These are phyloP conservation scores for Cryptosporidium sp. DNA, from an alignment of 169 alveolate species.

Conservation along the genomic window DNA sequence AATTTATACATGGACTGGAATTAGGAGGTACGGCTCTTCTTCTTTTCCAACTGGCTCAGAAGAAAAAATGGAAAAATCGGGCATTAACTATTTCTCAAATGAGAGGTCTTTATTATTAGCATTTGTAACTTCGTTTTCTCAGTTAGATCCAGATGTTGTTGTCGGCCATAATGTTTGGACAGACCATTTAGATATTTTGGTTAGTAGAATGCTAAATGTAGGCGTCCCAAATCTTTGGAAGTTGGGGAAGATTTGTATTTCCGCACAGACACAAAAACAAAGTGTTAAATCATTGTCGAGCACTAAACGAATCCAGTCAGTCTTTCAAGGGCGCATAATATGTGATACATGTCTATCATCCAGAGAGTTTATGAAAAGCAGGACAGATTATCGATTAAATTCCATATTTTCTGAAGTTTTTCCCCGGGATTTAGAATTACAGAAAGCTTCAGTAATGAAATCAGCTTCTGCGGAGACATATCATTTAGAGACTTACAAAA, in stretches of 20 bases:
- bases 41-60: conserved; percentile 63
- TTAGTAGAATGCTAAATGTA: conserved; percentile 77
- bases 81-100: conserved; percentile 46
- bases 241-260: conserved; percentile 17
- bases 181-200: conserved; percentile 77
- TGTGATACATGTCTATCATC: conserved; percentile 80
- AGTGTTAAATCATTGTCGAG: conserved; percentile 29
- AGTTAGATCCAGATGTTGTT: conserved; percentile 81
- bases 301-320: conserved; percentile 52
- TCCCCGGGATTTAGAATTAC: conserved; percentile 14
- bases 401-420: conserved; percentile 73
- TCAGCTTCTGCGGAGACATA: neutral
- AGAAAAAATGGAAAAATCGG: conserved; percentile 64
- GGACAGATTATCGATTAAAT: conserved; percentile 76
- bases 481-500: conserved; percentile 11
- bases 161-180: conserved; percentile 81
- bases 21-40: conserved; percentile 21
- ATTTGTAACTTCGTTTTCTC: conserved; percentile 34
- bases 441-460: conserved; percentile 8
- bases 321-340: conserved; percentile 78
- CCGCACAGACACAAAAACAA: conserved; percentile 14
- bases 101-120: conserved; percentile 59
- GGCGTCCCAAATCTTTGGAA: conserved; percentile 62
- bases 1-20: conserved; percentile 59
- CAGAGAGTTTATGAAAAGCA: conserved; percentile 77